These are phyloP conservation scores for Chrysanthemum lavandulifolium DNA, from an alignment of 129 eudicot genomes.

Conservation along the genomic window DNA sequence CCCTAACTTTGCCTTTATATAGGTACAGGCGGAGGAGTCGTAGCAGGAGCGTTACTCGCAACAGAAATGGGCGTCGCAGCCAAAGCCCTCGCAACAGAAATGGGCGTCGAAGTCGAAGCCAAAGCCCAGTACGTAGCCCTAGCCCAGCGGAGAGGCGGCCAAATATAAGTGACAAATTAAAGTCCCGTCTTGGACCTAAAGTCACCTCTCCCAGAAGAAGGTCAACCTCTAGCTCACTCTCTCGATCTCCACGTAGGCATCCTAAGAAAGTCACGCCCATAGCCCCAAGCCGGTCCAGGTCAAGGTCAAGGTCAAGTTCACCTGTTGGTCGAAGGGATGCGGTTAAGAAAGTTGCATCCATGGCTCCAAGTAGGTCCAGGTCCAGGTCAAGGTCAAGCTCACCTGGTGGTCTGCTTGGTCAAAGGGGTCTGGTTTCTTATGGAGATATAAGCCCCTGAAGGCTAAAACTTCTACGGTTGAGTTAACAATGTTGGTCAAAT, in stretches of 20 bases:
- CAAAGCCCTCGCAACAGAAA: constrained; percentile 4
- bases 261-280: constrained; percentile 33
- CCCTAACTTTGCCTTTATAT: not conserved
- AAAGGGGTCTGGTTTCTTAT: constrained; percentile 88
- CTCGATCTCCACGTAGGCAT: constrained; percentile 49
- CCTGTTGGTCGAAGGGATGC: constrained; percentile 10
- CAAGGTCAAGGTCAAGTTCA: constrained; percentile 16
- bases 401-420: constrained; percentile 37
- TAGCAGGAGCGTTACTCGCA: constrained; percentile 63
- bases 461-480: constrained; percentile 3
- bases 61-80: constrained; percentile 30
- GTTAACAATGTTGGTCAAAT: not conserved
- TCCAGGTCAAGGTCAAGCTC: constrained; percentile 38
- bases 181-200: constrained; percentile 81
- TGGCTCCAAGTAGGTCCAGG: constrained; percentile 43
- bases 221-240: constrained; percentile 51
- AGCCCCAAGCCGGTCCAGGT: constrained; percentile 42
- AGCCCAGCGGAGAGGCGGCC: constrained; percentile 55
- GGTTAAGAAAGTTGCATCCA: constrained; percentile 32
- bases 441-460: constrained; percentile 63
- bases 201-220: constrained; percentile 38
- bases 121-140: constrained; percentile 61
- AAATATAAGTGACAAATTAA: constrained; percentile 60
- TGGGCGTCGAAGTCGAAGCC: constrained; percentile 41
- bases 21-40: constrained; percentile 71